These are phyloP conservation scores for Laburnicola sp. DNA, from an alignment of 2,329 filamentous ascomycete species.

Conservation along the genomic window DNA sequence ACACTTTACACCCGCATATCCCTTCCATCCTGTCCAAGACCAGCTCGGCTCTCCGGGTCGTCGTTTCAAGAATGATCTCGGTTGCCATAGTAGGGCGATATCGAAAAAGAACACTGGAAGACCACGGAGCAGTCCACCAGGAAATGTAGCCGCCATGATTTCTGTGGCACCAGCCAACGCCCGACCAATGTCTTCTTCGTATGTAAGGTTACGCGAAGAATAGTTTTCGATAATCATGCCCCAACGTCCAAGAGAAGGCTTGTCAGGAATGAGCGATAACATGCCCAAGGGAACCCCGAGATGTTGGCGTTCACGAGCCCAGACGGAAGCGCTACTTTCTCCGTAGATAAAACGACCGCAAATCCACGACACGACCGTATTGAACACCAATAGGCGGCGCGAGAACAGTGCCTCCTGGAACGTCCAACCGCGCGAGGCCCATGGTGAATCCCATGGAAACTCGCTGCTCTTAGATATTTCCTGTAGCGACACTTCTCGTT, in stretches of 20 bases:
- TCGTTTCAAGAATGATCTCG: background rate
- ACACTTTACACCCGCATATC: background rate
- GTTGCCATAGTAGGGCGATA: conserved; percentile 19
- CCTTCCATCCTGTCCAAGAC: conserved; percentile 14
- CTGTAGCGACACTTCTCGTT: background rate
- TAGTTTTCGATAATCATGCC: conserved; percentile 11
- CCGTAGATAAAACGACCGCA: conserved; percentile 5
- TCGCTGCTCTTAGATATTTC: background rate
- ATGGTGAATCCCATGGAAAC: background rate
- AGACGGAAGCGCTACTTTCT: background rate
- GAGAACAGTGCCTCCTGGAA: conserved; percentile 20
- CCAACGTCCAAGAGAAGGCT: conserved; percentile 8
- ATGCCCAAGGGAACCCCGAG: conserved; percentile 12
- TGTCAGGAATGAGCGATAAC: conserved; percentile 8
- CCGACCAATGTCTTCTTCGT: background rate
- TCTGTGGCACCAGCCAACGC: conserved; percentile 18
- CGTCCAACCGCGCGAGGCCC: conserved; percentile 15
- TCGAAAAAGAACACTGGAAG: conserved; percentile 23
- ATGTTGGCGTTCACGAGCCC: conserved; percentile 7
- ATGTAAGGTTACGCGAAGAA: conserved; percentile 6
- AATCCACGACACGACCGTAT: conserved; percentile 9
- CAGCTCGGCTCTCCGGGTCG: conserved; percentile 9
- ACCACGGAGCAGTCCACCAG: conserved; percentile 15
- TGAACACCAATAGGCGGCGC: conserved; percentile 12
- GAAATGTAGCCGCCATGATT: conserved; percentile 11